Base-by-base conservation (phyloP, 768 basidiomycete species). In the Neoboletus brunneissimus region DNA sequence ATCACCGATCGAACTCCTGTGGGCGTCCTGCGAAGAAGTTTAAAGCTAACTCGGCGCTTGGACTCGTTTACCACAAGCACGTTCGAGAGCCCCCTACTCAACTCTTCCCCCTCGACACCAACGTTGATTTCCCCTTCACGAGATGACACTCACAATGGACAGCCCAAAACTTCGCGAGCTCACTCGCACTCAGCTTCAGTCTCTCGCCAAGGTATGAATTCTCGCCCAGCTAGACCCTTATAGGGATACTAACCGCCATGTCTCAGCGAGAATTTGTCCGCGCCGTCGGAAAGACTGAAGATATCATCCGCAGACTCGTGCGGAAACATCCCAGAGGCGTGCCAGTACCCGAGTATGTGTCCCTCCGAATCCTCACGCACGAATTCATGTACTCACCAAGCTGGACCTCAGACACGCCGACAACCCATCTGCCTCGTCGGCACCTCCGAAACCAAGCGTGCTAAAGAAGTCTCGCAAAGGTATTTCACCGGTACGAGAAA, bases 261-360 rank as follows among this genome's bases (percentile, higher is more conserved):
- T 38, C 32, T 23, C 47, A 72, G 71, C 53, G 56, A 60, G 64
- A 72, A 54, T 43, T 55, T 13, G 35, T 72, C 20, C 61, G 61
- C n/a, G 69, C 67, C 0, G 54, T 65, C 18, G 67, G 60, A 3
- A 69, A 68, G 58, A 69, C 61, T 1, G 71, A 65, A 54, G 63
- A 63, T 4, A 72, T 69, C 23, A 67, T 71, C 41, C 55, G 56
- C 37, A 55, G 63, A 51, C 59, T 71, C 42, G 27, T 66, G 10
- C 56, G 34, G 35, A 72, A 68, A 25, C 58, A 67, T 44, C 72
- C 71, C n/a, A 38, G 34, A 25, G 69, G 71, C 0, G 64, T 69
- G 0, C 71, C 69, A 3, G n/a, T 52, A 29, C 12, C 40, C 13
- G 52, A 49, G 64, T 61, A 29, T 27, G 63, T 57, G 9, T 34